Conservation (phyloP, 1,139 yeast genomes). For the Hemisphaericaspora lyxosophila region DNA sequence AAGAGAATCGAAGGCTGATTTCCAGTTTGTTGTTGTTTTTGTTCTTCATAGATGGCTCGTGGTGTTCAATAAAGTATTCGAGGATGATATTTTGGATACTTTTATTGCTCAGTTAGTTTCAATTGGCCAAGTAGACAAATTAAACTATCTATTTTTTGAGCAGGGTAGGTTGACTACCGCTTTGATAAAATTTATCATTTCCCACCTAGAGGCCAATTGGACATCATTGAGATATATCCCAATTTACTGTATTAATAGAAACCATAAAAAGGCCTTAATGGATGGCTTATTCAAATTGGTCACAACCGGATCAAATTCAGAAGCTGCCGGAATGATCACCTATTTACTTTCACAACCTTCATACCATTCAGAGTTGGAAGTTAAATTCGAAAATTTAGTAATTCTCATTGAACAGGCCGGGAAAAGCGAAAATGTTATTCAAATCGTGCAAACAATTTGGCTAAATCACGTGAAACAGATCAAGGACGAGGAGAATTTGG, state of each 20-base stretch:
- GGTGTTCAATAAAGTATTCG: conserved; percentile 38
- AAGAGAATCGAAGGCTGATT: conserved; percentile 8
- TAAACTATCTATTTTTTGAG: conserved; percentile 38
- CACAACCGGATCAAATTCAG: conserved; percentile 4
- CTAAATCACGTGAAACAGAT: conserved; percentile 25
- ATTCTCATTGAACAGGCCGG: conserved; percentile 17
- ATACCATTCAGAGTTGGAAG: conserved; percentile 50
- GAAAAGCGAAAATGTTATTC: not conserved
- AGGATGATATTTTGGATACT: conserved; percentile 15
- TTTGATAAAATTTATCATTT: conserved; percentile 23
- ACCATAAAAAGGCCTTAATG: conserved; percentile 37
- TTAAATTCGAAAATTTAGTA: conserved; percentile 28
- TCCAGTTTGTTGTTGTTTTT: conserved; percentile 18
- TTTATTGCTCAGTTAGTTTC: conserved; percentile 16
- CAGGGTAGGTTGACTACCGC: conserved; percentile 31
- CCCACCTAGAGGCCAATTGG: conserved; percentile 6
- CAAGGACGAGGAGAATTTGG: conserved; percentile 17
- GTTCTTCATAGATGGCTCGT: conserved; percentile 59
- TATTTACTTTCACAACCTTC: conserved; percentile 51
- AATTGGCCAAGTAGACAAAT: not conserved
- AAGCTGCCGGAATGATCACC: conserved; percentile 21
- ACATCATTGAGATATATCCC: conserved; percentile 36
- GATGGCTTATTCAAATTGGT: conserved; percentile 27
- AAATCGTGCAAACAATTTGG: conserved; percentile 32
- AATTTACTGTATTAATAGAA: conserved; percentile 48